Base-by-base conservation (phyloP, 768 basidiomycete genomes). In the Tulasnella sp. region DNA sequence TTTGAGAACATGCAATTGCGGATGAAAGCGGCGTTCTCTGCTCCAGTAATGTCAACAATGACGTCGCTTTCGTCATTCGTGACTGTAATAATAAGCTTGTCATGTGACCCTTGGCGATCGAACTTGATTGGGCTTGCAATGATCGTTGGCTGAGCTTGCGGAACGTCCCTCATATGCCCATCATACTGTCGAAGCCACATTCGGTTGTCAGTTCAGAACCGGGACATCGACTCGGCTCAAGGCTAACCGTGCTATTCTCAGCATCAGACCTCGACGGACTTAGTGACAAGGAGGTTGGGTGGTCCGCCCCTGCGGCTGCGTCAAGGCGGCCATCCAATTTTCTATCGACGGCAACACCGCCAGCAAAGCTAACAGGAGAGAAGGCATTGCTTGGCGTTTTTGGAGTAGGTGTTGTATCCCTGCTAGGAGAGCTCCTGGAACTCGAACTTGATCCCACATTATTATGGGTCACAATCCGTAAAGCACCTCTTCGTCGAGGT, bases 1-100 rank as follows among this genome's bases (percentile, higher is more conserved):
- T 93, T 93, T 80, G 88, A 89, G 80, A 93, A 92, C 42, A 95
- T 92, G 74, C 91, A 88, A 83, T 94, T 93, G 80, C 93, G 89
- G 80, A 95, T 92, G 82, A 88, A 90, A 13, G 89, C 88, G 51
- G 91, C 89, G 82, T 86, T 88, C 78, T 86, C 87, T 26, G 91
- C 91, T 42, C 88, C 87, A 44, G 88, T 90, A 80, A 95, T 89
- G 77, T 92, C 91, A 61, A 95, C 92, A 32, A 70, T 51, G 20
- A 55, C 74, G 40, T 79, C 51, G 39, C 46, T 67, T 48, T 80
- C 72, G 11, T 57, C 77, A 74, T 78, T 73, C 18, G 79, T 72
- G 35, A 73, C 79, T 26, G 72, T 80, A 61, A 80, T 74, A 72
- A 80, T 48, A 7, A 78, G 40, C 20, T 61, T 40, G 48, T 79